phyloP scores from a whole-genome alignment of 2,329 filamentous ascomycete genomes.

The Sporothrix brunneoviolacea region DNA sequence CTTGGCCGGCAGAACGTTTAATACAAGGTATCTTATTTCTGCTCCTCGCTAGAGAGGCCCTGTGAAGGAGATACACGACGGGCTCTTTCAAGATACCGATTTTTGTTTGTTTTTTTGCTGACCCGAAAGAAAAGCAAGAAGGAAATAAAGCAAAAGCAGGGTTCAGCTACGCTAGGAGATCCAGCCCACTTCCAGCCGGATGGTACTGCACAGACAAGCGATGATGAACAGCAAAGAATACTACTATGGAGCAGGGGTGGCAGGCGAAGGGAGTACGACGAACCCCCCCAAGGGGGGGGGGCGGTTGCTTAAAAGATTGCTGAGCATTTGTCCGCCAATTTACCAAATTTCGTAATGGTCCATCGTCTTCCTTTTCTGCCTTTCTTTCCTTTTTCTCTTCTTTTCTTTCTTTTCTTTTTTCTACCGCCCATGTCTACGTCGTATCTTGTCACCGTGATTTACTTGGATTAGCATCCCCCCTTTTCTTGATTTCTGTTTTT shows the following conservation, averaged over 20 bases:
- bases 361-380: neutral
- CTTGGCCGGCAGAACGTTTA: neutral
- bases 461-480: too few species aligned
- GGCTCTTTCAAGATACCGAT: too few species aligned
- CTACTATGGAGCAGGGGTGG: too few species aligned
- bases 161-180: neutral
- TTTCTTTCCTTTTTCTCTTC: neutral
- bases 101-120: too few species aligned
- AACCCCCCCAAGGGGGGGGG: too few species aligned
- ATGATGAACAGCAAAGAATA: neutral
- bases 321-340: too few species aligned
- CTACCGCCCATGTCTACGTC: too few species aligned
- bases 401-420: neutral
- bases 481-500: too few species aligned
- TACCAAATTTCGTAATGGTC: too few species aligned
- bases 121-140: neutral
- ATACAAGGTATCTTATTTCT: neutral
- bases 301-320: too few species aligned
- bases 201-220: neutral
- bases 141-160: neutral
- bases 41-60: neutral
- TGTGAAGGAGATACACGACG: neutral
- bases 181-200: conserved; percentile 1
- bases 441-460: too few species aligned
- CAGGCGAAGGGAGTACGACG: too few species aligned